A percentile compares a stretch with the other conserved stretches of the same genome.
Conservation (phyloP, 78 protist species). For the Ministeria vibrans region DNA sequence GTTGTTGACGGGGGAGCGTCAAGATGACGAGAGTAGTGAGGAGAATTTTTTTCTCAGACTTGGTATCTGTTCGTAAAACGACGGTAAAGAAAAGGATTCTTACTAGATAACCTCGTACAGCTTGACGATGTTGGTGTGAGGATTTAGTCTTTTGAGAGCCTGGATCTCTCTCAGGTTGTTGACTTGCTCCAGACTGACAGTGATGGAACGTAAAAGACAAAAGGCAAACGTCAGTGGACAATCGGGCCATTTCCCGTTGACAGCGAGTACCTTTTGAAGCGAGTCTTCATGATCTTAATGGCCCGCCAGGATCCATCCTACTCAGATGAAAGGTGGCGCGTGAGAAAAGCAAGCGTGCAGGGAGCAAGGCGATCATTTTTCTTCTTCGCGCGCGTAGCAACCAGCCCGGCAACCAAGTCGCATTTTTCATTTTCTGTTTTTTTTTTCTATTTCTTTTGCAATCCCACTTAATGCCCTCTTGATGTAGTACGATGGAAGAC, state of each 20-base stretch:
- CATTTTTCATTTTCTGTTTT: too few relatives aligned
- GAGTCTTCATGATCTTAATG: not conserved
- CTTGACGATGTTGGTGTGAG: constrained; percentile 73
- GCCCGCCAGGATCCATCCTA: too few relatives aligned
- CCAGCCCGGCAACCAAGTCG: too few relatives aligned
- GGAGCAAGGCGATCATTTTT: too few relatives aligned
- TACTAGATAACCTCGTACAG: constrained; percentile 68
- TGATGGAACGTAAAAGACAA: not conserved
- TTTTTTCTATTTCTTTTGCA: too few relatives aligned
- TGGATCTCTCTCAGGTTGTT: constrained; percentile 80
- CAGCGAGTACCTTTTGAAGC: not conserved
- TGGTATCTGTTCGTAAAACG: not conserved
- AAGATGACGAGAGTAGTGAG: not conserved
- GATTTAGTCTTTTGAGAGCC: constrained; percentile 66
- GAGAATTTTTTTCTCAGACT: not conserved
- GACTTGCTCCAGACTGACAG: constrained; percentile 53
- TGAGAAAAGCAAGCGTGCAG: too few relatives aligned
- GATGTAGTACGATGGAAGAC: too few relatives aligned
- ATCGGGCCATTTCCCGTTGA: not conserved
- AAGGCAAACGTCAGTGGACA: not conserved
- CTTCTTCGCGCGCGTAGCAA: too few relatives aligned
- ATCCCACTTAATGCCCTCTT: too few relatives aligned
- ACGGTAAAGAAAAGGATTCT: not conserved
- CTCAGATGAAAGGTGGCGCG: too few relatives aligned
- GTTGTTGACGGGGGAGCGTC: not conserved